These are phyloP conservation scores for Cyclocybe cylindracea DNA, from an alignment of 768 basidiomycete species.

Conservation along the genomic window DNA sequence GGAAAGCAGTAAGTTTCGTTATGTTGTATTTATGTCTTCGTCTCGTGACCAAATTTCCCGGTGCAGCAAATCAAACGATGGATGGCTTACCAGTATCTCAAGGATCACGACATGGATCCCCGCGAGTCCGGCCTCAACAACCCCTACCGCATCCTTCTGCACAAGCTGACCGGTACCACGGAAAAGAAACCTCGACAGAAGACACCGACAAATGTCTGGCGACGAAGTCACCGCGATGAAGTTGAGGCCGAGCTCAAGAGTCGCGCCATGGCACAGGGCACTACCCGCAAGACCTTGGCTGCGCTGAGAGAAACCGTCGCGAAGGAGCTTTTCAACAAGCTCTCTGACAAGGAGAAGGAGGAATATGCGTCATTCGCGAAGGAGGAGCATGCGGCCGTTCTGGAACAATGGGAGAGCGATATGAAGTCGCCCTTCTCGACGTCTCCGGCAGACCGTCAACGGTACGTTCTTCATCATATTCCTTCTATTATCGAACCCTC, in stretches of 20 bases:
- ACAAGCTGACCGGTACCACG: neutral
- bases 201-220: conserved; percentile 6
- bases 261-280: too few species aligned
- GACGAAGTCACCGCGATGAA: neutral
- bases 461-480: conserved; percentile 10
- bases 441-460: conserved; percentile 9
- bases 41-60: neutral
- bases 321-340: neutral
- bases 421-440: neutral
- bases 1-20: conserved; percentile 7
- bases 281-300: too few species aligned
- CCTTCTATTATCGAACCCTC: too few species aligned
- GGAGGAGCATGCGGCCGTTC: neutral
- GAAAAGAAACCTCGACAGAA: too few species aligned
- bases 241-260: conserved; percentile 1
- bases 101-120: conserved; percentile 10
- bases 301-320: too few species aligned
- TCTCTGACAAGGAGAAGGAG: neutral
- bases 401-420: neutral
- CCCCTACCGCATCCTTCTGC: neutral
- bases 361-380: neutral
- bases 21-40: neutral
- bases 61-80: conserved; percentile 17
- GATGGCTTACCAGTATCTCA: conserved; percentile 14
- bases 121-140: too few species aligned